phyloP scores from a whole-genome alignment of 805 yeast genomes.

The Komagataella ulmi region DNA sequence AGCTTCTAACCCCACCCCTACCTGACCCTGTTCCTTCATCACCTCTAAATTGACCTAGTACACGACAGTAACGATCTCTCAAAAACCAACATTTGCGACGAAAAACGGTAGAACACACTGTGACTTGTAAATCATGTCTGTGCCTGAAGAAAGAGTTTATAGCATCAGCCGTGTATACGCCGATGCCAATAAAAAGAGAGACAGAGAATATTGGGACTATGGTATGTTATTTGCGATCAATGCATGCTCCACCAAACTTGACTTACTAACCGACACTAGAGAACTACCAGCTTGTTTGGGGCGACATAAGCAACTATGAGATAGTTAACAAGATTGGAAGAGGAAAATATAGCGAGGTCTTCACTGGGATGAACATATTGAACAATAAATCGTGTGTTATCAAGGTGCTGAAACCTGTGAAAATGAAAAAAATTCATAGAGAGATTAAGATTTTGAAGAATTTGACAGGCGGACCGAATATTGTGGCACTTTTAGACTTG shows the following conservation, averaged over 20 bases:
- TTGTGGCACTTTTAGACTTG: conserved; percentile 64
- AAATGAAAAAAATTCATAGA: conserved; percentile 79
- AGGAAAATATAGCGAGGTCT: conserved; percentile 93
- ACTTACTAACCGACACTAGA: conserved; percentile 19
- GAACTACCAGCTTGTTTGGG: conserved; percentile 49
- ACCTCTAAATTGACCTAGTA: neutral
- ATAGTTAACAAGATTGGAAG: conserved; percentile 77
- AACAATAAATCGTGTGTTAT: conserved; percentile 61
- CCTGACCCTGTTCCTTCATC: neutral
- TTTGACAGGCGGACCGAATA: conserved; percentile 74
- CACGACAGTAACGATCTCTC: neutral
- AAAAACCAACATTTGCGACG: neutral
- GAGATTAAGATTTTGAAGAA: conserved; percentile 83
- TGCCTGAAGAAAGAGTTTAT: neutral
- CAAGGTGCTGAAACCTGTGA: conserved; percentile 86
- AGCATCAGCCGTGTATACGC: conserved; percentile 45
- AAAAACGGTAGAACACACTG: neutral
- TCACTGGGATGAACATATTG: conserved; percentile 64
- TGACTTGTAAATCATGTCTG: conserved; percentile 1
- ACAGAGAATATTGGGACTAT: conserved; percentile 77
- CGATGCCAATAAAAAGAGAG: conserved; percentile 55
- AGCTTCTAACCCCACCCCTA: neutral
- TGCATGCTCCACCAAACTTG: neutral
- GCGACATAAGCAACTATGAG: conserved; percentile 39
- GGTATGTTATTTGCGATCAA: neutral